These are phyloP conservation scores for Aureobasidium uvarum DNA, from an alignment of 2,329 filamentous ascomycete genomes.

Conservation along the genomic window DNA sequence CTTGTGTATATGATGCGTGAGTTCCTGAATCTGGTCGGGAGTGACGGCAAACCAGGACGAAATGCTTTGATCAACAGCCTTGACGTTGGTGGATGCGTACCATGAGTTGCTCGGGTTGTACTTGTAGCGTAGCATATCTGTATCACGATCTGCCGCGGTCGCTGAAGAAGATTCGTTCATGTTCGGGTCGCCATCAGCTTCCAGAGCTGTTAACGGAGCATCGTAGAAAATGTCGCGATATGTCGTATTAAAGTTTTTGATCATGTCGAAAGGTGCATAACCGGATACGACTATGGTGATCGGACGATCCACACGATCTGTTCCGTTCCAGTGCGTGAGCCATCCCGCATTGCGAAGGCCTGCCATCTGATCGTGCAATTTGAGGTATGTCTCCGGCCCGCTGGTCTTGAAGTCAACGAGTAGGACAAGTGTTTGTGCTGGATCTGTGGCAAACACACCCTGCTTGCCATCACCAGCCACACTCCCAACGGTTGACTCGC, in stretches of 20 bases:
- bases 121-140: not conserved
- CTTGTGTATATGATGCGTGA: not conserved
- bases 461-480: conserved; percentile 30
- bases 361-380: conserved; percentile 42
- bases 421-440: conserved; percentile 51
- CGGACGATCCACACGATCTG: conserved; percentile 42
- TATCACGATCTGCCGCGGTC: not conserved
- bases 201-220: not conserved
- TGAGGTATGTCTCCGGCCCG: conserved; percentile 36
- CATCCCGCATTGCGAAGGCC: conserved; percentile 52
- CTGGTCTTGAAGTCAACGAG: conserved; percentile 53
- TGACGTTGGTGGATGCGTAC: conserved; percentile 35
- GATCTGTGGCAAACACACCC: conserved; percentile 53
- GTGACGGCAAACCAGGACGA: not conserved
- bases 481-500: not conserved
- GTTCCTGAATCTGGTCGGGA: not conserved
- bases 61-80: conserved; percentile 44
- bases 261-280: conserved; percentile 51
- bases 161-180: not conserved
- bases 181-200: not conserved
- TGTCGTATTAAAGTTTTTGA: conserved; percentile 34
- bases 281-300: conserved; percentile 56
- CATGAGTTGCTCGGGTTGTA: conserved; percentile 25
- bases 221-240: conserved; percentile 57
- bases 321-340: conserved; percentile 53